Percentiles rank a stretch among this genome's conserved stretches.
These are phyloP conservation scores for Metschnikowia koreensis DNA, from an alignment of 805 yeast genomes.

Conservation along the genomic window DNA sequence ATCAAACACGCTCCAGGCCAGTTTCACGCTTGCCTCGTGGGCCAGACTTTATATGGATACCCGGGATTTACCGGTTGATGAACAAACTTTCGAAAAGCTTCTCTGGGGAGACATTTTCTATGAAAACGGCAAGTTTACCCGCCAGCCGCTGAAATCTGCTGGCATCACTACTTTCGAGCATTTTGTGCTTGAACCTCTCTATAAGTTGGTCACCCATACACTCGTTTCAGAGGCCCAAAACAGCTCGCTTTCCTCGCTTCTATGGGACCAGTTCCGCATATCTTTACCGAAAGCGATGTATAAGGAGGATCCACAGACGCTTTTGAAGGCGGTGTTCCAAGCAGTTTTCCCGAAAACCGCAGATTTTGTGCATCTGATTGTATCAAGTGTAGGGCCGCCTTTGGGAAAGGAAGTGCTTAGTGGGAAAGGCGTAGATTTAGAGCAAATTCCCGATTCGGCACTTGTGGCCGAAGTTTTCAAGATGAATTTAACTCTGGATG, in stretches of 20 bases:
- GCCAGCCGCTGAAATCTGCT: conserved; percentile 19
- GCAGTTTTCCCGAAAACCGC: conserved; percentile 49
- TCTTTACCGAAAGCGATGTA: conserved; percentile 38
- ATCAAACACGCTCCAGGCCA: conserved; percentile 58
- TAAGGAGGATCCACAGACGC: conserved; percentile 55
- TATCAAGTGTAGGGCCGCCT: conserved; percentile 20
- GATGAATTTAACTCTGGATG: conserved; percentile 54
- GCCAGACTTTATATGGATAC: conserved; percentile 42
- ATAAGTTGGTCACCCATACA: conserved; percentile 65
- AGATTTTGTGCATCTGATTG: conserved; percentile 55
- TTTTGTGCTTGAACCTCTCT: conserved; percentile 75
- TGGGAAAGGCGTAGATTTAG: conserved; percentile 9
- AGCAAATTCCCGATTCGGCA: conserved; percentile 30
- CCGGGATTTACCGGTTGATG: conserved; percentile 13
- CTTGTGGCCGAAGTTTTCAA: conserved; percentile 42
- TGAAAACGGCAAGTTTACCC: conserved; percentile 47
- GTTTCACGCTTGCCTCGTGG: conserved; percentile 69
- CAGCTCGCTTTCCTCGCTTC: conserved; percentile 34
- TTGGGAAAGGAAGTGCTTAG: neutral
- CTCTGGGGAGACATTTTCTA: conserved; percentile 80
- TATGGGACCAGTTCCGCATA: conserved; percentile 51
- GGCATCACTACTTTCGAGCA: conserved; percentile 50
- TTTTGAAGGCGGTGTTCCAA: conserved; percentile 54
- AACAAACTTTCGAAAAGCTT: conserved; percentile 45
- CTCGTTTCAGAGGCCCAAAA: conserved; percentile 49